Base-by-base conservation (phyloP, 208 protist genomes). In the Wallacemonas sp. region DNA sequence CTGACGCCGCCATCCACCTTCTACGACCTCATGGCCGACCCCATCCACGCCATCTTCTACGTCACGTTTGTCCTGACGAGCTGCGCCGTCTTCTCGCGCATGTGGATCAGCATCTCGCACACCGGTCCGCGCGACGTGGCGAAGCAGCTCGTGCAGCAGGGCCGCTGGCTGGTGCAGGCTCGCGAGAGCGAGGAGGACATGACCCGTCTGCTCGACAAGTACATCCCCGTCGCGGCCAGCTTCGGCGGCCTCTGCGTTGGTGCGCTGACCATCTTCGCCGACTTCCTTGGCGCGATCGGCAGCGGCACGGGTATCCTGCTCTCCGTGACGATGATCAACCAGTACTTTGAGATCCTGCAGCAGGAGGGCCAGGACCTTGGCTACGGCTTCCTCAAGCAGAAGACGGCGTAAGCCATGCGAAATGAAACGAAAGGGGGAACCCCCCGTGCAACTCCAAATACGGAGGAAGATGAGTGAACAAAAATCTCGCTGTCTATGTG, bases 161-260 rank as follows among this genome's bases (percentile, higher is more conserved):
- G 96, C 34, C 95, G 99, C 81, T 96, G 92, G 71, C 85, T 99
- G 9, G 75, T 80, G 60, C 88, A 94, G 77, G 87, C 85, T 9
- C 87, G 91, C 43, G 87, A 96, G 71, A 96, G 76, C 46, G 80
- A 96, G 73, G 90, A 95, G 47, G 85, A 94, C 56, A 95, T 96
- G 87, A 80, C 87, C 3, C 82, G 85, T 0, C 76, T 95, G 62
- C 70, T 96, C 44, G 87, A 97, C 11, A 91, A 96, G 70, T 99
- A 99, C 88, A 99, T 99, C 82, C 99, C 99, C 34, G 99, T 97
- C 30, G 99, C 99, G 17, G 99, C 99, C 61, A 97, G 98, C 61
- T 99, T 99, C 61, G 99, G 99, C 65, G 99, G 99, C 29, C 97
- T 99, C 56, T 99, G 98, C 85, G 99, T 99, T 48, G 99, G 98